A percentile compares a stretch with the other conserved stretches of the same genome.
Evolutionary conservation across 805 yeast species (phyloP).

Genomic region (Candida cerambycidarum): DNA sequence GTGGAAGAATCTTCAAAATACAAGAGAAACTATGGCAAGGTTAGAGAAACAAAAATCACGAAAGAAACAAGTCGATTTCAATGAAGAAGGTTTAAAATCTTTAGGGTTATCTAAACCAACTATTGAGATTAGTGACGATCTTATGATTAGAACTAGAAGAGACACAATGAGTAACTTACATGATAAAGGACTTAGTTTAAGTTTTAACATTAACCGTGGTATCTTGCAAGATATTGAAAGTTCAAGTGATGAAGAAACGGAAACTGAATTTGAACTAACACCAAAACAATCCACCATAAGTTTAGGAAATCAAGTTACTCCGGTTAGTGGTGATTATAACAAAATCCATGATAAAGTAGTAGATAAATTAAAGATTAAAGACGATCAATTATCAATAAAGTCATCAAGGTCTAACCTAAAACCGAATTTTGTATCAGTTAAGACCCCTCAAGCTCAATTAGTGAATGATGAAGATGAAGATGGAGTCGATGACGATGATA

Average conservation of each 20-base stretch:
- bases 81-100: constrained; percentile 8
- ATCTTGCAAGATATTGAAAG: constrained; percentile 22
- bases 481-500: constrained; percentile 50
- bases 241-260: constrained; percentile 21
- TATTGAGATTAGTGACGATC: neutral
- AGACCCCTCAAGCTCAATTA: constrained; percentile 66
- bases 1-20: constrained; percentile 74
- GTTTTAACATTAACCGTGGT: constrained; percentile 65
- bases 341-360: neutral
- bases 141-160: constrained; percentile 31
- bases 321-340: neutral
- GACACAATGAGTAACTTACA: constrained; percentile 65
- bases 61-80: constrained; percentile 9
- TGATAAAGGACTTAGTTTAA: constrained; percentile 63
- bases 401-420: constrained; percentile 41
- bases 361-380: constrained; percentile 10
- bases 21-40: constrained; percentile 46
- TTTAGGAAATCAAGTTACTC: no score
- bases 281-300: neutral
- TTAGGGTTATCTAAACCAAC: constrained; percentile 9
- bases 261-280: constrained; percentile 5
- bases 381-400: constrained; percentile 31
- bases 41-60: constrained; percentile 26
- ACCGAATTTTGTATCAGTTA: constrained; percentile 70
- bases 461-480: constrained; percentile 66